Conservation (phyloP, 345 rosid genomes). For the Hibiscus mutabilis region DNA sequence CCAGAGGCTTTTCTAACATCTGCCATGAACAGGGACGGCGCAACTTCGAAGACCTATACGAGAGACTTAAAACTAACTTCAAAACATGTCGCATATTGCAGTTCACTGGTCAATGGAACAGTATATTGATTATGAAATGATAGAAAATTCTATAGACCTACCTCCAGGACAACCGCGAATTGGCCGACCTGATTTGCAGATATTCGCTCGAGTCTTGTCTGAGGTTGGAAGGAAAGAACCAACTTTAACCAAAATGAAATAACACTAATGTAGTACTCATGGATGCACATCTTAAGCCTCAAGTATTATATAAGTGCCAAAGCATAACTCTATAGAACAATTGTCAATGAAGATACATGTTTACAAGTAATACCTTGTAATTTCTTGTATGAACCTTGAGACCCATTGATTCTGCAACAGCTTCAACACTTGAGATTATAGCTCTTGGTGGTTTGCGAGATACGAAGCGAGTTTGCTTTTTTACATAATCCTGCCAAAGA, state of each 20-base stretch:
- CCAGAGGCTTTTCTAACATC: constrained; percentile 89
- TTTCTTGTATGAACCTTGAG: constrained; percentile 59
- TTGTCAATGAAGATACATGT: neutral
- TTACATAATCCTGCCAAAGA: constrained; percentile 1
- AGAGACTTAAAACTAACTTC: neutral
- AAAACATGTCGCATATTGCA: neutral
- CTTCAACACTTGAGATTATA: constrained; percentile 60
- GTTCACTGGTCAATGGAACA: neutral
- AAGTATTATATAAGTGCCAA: too few species aligned
- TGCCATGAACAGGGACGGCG: constrained; percentile 86
- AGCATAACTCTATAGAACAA: too few species aligned
- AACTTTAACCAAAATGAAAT: neutral
- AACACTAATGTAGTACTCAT: neutral
- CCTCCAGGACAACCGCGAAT: constrained; percentile 81
- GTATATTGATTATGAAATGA: constrained; percentile 3
- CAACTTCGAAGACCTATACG: constrained; percentile 74
- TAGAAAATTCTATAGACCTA: constrained; percentile 15
- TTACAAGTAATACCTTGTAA: constrained; percentile 55
- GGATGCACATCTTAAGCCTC: neutral
- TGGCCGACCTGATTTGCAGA: constrained; percentile 50
- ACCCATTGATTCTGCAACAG: constrained; percentile 59
- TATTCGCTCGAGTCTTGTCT: constrained; percentile 73
- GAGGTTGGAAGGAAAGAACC: constrained; percentile 9
- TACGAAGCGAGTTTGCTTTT: constrained; percentile 1
- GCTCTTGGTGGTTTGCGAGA: constrained; percentile 38